Conservation (phyloP, 305 asterid species). For the Fraxinus nigra region DNA sequence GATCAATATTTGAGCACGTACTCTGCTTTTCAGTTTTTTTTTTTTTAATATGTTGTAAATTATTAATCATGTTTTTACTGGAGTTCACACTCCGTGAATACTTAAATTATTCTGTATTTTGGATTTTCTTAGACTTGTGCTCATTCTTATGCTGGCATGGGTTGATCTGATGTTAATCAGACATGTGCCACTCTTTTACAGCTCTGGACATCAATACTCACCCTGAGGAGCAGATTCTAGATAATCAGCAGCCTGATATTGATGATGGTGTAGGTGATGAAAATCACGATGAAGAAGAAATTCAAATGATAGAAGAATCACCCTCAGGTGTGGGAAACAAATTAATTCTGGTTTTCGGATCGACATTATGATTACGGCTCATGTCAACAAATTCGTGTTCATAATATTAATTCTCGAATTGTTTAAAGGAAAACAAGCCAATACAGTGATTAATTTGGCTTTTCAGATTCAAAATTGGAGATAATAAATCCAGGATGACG, state of each 20-base stretch:
- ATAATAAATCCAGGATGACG: not conserved
- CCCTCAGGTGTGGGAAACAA: conserved; percentile 54
- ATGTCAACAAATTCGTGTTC: not conserved
- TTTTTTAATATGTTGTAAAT: not conserved
- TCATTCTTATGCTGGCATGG: conserved; percentile 31
- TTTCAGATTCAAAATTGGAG: not conserved
- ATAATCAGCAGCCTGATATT: conserved; percentile 55
- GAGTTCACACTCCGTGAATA: not conserved
- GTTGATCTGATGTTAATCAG: conserved; percentile 61
- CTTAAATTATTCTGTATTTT: not conserved
- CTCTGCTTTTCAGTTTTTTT: not conserved
- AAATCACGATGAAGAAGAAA: conserved; percentile 72
- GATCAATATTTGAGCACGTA: not conserved
- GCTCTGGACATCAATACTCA: conserved; percentile 81
- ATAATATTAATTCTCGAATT: not conserved
- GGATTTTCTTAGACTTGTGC: not conserved
- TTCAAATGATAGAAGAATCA: conserved; percentile 70
- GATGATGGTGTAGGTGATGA: conserved; percentile 65
- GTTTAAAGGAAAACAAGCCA: not conserved
- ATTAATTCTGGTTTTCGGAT: not conserved
- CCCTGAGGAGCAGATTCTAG: conserved; percentile 84
- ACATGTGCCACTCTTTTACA: conserved; percentile 91
- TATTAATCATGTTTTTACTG: not conserved
- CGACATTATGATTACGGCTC: not conserved
- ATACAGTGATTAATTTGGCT: not conserved